These are phyloP conservation scores for Paspalum notatum DNA, from an alignment of 176 grass and related monocot species.

Conservation along the genomic window DNA sequence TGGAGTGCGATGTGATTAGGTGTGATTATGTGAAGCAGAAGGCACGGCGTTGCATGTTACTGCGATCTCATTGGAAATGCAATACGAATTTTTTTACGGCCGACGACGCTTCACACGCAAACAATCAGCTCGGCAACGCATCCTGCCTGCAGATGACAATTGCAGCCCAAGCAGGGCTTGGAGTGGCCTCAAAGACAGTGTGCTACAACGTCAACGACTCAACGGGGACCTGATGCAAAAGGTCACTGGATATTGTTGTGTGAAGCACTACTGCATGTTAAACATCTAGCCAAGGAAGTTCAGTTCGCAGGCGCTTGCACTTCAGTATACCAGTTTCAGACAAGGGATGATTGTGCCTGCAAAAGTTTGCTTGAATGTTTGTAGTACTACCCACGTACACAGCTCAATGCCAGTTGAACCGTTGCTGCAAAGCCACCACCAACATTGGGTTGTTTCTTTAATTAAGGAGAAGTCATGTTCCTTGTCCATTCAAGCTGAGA, in stretches of 20 bases:
- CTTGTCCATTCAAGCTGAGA: too few species aligned
- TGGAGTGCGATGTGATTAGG: too few species aligned
- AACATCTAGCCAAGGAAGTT: too few species aligned
- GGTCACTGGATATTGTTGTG: background rate
- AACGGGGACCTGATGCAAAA: background rate
- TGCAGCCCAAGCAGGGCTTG: background rate
- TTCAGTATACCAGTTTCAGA: background rate
- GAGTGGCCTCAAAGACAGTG: background rate
- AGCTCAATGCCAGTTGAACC: too few species aligned
- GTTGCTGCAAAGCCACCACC: too few species aligned
- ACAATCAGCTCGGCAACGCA: constrained; percentile 14
- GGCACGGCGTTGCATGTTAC: constrained; percentile 1
- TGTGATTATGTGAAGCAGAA: background rate
- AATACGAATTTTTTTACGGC: constrained; percentile 7
- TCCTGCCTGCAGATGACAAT: background rate
- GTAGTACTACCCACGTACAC: too few species aligned
- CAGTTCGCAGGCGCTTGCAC: background rate
- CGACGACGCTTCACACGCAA: background rate
- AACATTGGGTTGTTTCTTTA: too few species aligned
- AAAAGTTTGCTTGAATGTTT: background rate
- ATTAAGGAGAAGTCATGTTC: too few species aligned
- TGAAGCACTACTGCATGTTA: too few species aligned
- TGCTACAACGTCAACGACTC: constrained; percentile 5
- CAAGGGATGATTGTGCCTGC: background rate
- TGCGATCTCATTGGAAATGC: background rate